These are phyloP conservation scores for Macrolepiota albuminosa DNA, from an alignment of 768 basidiomycete genomes.

Conservation along the genomic window DNA sequence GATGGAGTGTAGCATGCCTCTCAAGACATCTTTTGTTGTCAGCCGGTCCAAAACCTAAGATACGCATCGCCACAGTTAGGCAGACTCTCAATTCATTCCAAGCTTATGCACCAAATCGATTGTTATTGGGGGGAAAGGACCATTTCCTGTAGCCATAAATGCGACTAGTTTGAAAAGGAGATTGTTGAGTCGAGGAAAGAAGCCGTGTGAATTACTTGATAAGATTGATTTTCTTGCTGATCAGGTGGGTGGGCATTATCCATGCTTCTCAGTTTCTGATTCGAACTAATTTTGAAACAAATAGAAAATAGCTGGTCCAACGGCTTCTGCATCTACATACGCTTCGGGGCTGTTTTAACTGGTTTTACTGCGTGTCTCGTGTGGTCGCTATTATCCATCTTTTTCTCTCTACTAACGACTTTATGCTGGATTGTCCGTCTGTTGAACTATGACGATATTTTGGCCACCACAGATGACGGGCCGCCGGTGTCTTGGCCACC, in stretches of 20 bases:
- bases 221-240: background rate
- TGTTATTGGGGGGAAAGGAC: conserved; percentile 11
- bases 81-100: background rate
- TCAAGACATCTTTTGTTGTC: conserved; percentile 68
- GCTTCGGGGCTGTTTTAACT: background rate
- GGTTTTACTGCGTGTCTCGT: background rate
- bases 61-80: conserved; percentile 5
- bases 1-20: conserved; percentile 74
- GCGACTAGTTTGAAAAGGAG: background rate
- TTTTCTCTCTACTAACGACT: no score
- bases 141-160: conserved; percentile 12
- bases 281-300: background rate
- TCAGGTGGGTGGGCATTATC: no score
- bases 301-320: background rate
- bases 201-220: background rate
- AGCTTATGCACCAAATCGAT: conserved; percentile 14
- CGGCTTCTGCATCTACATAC: background rate
- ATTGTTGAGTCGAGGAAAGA: background rate
- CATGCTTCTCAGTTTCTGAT: background rate
- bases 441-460: no score
- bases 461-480: no score
- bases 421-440: no score
- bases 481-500: no score
- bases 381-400: background rate
- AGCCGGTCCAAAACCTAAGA: conserved; percentile 68